Conservation (phyloP, 2,329 filamentous ascomycete species). For the Penicillium aurantiogriseum region DNA sequence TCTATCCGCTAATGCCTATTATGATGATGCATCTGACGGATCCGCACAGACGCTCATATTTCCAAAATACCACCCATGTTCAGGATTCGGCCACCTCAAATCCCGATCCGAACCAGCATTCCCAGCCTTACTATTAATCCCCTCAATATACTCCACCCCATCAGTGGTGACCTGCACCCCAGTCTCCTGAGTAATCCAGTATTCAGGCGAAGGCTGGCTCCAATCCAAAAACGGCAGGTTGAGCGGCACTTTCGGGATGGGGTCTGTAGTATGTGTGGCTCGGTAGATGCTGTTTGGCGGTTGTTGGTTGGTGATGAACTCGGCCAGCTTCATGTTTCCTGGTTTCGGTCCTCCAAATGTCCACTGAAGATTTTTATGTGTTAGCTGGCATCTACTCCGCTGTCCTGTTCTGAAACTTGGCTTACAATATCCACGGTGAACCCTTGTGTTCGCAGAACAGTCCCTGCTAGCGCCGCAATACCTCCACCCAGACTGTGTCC, state of each 20-base stretch:
- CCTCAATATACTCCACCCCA: neutral
- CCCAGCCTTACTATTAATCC: neutral
- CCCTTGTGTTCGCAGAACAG: neutral
- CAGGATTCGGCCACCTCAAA: neutral
- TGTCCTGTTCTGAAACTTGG: neutral
- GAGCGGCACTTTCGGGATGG: neutral
- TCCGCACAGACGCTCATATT: neutral
- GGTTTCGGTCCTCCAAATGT: conserved; percentile 1
- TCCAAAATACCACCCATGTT: conserved; percentile 8
- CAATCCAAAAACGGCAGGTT: neutral
- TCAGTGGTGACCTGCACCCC: neutral
- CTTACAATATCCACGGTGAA: neutral
- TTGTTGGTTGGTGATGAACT: conserved; percentile 4
- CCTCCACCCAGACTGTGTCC: conserved; percentile 1
- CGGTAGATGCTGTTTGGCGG: neutral
- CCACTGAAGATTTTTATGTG: neutral
- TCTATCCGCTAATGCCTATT: neutral
- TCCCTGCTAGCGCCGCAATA: neutral
- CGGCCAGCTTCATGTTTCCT: conserved; percentile 2
- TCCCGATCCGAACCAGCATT: neutral
- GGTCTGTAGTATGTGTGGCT: neutral
- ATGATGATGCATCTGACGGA: neutral
- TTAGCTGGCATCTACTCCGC: neutral
- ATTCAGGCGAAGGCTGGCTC: conserved; percentile 6
- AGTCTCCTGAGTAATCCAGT: neutral